Evolutionary conservation across 352 stramenopile genomes (phyloP).

Genomic region (Globisporangium mamillatum): DNA sequence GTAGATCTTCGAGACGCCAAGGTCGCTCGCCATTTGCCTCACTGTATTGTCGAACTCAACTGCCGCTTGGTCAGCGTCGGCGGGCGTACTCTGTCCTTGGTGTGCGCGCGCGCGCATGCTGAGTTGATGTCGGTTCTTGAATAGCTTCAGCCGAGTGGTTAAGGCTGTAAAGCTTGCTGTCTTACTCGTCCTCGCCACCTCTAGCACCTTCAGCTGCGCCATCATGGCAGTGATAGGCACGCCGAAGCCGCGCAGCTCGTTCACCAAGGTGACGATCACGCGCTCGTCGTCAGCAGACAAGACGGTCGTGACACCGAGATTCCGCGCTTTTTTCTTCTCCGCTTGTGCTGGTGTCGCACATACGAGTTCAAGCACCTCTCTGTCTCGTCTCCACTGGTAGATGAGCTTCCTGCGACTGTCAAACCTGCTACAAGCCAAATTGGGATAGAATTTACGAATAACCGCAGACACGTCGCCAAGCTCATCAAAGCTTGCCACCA

Average conservation of each 20-base stretch:
- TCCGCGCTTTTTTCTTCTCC: not conserved
- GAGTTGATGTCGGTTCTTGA: no score
- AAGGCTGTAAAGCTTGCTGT: no score
- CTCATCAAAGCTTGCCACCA: constrained; percentile 4
- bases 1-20: not conserved
- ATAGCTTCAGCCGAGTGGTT: no score
- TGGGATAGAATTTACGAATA: constrained; percentile 4
- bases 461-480: constrained; percentile 5
- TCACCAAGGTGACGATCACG: not conserved
- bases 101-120: not conserved
- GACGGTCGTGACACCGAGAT: not conserved
- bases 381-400: constrained; percentile 4
- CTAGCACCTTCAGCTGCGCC: not conserved
- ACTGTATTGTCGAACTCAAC: not conserved
- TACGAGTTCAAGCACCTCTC: not conserved
- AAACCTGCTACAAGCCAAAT: constrained; percentile 9
- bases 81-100: not conserved
- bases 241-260: not conserved
- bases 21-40: not conserved
- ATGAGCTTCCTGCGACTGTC: not conserved
- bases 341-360: not conserved
- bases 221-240: not conserved
- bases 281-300: not conserved
- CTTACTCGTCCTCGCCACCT: not conserved
- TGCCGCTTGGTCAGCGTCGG: not conserved